Evolutionary conservation across 2,329 filamentous ascomycete genomes (phyloP).

Genomic region (Penicillium sp.): DNA sequence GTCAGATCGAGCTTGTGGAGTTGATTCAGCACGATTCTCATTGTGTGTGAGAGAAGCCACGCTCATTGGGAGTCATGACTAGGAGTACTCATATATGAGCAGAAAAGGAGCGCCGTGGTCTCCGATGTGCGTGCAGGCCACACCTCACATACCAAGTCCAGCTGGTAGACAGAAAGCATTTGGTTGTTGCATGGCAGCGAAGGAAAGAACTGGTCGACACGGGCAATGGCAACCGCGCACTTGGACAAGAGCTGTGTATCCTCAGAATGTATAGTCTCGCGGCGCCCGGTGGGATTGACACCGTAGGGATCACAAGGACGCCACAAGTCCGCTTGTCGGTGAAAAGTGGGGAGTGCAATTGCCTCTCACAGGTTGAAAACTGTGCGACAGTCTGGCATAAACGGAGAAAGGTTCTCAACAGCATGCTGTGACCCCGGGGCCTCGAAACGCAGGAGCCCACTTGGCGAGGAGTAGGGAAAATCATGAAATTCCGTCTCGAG

Average conservation of each 20-base stretch:
- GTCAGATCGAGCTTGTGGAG: too few relatives aligned
- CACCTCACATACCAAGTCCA: not conserved
- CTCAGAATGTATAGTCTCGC: not conserved
- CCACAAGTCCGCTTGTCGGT: too few relatives aligned
- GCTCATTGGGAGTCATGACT: not conserved
- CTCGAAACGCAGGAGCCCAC: not conserved
- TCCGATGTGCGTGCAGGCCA: not conserved
- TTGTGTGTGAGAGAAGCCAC: not conserved
- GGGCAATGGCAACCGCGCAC: not conserved
- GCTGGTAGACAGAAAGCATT: not conserved
- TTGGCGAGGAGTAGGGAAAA: not conserved
- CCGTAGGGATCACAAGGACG: not conserved
- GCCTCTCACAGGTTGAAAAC: not conserved
- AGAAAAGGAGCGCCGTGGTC: not conserved
- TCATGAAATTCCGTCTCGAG: not conserved
- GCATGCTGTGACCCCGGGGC: not conserved
- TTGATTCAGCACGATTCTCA: not conserved
- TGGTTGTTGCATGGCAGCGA: not conserved
- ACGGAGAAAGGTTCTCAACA: not conserved
- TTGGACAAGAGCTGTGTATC: not conserved
- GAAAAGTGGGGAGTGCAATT: not conserved
- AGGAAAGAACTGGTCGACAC: not conserved
- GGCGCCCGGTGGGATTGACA: not conserved
- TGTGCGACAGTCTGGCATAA: not conserved
- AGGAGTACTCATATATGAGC: not conserved